Base-by-base conservation (phyloP, 1,284 basidiomycete genomes). In the Pseudozyma pruni region DNA sequence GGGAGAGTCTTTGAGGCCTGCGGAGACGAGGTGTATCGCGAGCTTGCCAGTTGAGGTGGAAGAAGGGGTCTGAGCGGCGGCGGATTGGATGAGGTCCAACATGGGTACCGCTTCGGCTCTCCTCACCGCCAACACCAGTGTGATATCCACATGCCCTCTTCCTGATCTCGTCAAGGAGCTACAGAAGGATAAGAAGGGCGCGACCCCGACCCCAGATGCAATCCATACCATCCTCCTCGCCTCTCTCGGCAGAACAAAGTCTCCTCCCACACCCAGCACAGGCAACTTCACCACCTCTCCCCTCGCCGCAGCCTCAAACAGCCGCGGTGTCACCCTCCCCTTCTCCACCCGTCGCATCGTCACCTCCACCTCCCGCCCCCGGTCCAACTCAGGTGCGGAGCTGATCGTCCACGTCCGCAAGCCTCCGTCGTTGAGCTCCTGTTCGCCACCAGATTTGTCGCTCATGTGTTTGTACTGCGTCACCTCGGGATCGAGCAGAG, bases 391-490 rank as follows among this genome's bases (percentile, higher is more conserved):
- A n/a, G n/a, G n/a, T n/a, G n/a, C 54, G 8, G 58, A 61, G 42
- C 52, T 56, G n/a, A 72, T 67, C 25, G 58, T 72, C 69, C 69
- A 72, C 3, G 62, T 62, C 0, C 69, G 37, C 14, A 67, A 34
- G 9, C 69, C 69, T 3, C 42, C 27, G 34, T 72, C 69, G 44
- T 72, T 72, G 11, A 72, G 47, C 34, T 72, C 69, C 25, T 56
- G 49, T 23, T 72, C 69, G 8, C 69, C 69, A 4, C 62, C 62
- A 11, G 17, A 20, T n/a, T 59, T 58, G 16, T 61, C 52, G 17
- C 62, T 56, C 69, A 67, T 72, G 47, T 72, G 69, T 16, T 61
- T 58, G 44, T 72, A 72, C 54, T 58, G 46, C 33, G 51, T 62
- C 16, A 67, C 57, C 8, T 52, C 38, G 2, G 53, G 14, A 27